phyloP scores from a whole-genome alignment of 1,284 basidiomycete genomes.

The Fomitiporia mediterranea region DNA sequence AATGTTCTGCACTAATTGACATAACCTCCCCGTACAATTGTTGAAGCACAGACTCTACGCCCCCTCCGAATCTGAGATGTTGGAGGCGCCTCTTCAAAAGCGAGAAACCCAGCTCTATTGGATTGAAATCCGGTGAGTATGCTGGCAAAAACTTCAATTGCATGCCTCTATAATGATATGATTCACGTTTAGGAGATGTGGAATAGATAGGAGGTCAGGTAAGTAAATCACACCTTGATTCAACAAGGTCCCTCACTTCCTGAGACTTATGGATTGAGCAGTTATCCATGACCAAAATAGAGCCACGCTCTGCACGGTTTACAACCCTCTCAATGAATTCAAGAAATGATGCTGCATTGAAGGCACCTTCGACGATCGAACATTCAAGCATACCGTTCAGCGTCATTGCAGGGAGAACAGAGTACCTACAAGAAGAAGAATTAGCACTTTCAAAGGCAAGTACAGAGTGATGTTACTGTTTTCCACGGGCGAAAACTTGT shows the following conservation, averaged over 20 bases:
- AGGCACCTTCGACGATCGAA: conserved; percentile 26
- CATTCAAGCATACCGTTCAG: conserved; percentile 27
- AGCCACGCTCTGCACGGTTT: too few relatives aligned
- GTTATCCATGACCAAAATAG: conserved; percentile 35
- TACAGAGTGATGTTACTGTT: conserved; percentile 24
- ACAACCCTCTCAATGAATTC: conserved; percentile 30
- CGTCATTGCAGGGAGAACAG: conserved; percentile 32
- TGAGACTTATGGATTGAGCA: conserved; percentile 29
- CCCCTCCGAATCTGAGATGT: too few relatives aligned
- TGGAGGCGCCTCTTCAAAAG: conserved; percentile 19
- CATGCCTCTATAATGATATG: conserved; percentile 22
- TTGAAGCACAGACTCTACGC: background rate
- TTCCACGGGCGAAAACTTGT: conserved; percentile 32
- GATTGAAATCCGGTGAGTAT: conserved; percentile 25
- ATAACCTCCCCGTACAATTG: background rate
- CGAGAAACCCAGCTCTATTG: conserved; percentile 22
- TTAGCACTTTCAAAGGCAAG: conserved; percentile 14
- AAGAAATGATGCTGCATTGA: conserved; percentile 25
- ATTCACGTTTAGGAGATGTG: too few relatives aligned
- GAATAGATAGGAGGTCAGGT: too few relatives aligned
- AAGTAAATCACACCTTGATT: conserved; percentile 10
- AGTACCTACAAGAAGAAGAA: conserved; percentile 28
- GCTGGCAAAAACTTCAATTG: conserved; percentile 19
- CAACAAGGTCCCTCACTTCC: conserved; percentile 25
- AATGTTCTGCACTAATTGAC: background rate